These are phyloP conservation scores for Metschnikowia colocasiae DNA, from an alignment of 805 yeast species.

Conservation along the genomic window DNA sequence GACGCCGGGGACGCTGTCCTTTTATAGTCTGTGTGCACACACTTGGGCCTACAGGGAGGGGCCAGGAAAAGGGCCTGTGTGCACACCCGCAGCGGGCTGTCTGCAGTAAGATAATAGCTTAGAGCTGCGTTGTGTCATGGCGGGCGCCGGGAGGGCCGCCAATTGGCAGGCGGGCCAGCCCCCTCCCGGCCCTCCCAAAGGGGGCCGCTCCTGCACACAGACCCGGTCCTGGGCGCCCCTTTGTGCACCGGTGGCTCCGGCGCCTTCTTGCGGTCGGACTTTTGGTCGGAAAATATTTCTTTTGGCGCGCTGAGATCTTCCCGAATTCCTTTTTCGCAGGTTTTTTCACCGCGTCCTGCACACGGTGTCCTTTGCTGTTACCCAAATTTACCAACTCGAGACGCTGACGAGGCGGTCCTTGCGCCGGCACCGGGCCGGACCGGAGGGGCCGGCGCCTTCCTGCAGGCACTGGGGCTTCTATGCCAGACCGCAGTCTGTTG, in stretches of 20 bases:
- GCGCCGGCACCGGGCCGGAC: too few species aligned
- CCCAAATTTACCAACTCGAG: not conserved
- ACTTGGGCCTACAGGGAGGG: slow-evolving; percentile 7
- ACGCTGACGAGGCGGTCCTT: not conserved
- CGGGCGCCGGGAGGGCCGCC: not conserved
- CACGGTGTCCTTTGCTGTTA: not conserved
- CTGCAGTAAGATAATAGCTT: not conserved
- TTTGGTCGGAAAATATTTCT: slow-evolving; percentile 1
- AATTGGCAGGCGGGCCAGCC: too few species aligned
- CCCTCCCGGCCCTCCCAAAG: not conserved
- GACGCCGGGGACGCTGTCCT: not conserved
- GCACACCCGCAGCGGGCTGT: not conserved
- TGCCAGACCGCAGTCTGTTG: too few species aligned
- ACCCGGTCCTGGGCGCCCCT: too few species aligned
- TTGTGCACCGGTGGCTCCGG: too few species aligned
- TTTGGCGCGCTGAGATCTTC: slow-evolving; percentile 2
- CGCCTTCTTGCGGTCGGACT: not conserved
- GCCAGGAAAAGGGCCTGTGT: slow-evolving; percentile 1
- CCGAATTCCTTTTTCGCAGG: not conserved
- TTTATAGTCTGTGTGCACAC: slow-evolving; percentile 9
- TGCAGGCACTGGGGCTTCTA: too few species aligned
- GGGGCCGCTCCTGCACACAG: not conserved
- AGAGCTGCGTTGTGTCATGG: not conserved
- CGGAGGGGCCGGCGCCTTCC: too few species aligned
- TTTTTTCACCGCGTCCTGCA: slow-evolving; percentile 3